Conservation (phyloP, 2,329 filamentous ascomycete species). For the Domatiomyces catenatus region DNA sequence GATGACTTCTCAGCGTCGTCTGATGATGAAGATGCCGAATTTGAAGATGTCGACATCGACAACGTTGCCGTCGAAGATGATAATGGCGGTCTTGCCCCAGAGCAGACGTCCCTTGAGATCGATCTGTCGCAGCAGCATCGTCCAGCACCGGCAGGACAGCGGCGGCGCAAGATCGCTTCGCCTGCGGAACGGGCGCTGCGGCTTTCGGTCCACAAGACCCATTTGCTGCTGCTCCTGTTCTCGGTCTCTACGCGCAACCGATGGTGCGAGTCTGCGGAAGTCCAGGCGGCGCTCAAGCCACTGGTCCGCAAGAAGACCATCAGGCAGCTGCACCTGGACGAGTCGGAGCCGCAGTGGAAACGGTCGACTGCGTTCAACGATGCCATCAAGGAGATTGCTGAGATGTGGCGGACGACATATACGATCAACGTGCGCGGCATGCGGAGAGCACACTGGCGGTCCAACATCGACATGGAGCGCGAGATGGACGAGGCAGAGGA, state of each 20-base stretch:
- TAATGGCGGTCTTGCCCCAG: slow-evolving; percentile 16
- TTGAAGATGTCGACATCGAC: slow-evolving; percentile 98
- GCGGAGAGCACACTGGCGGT: slow-evolving; percentile 58
- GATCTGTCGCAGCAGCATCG: slow-evolving; percentile 18
- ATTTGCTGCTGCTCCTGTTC: slow-evolving; percentile 66
- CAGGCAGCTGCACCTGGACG: slow-evolving; percentile 52
- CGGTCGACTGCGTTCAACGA: slow-evolving; percentile 46
- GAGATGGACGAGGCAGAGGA: slow-evolving; percentile 52
- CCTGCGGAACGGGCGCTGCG: slow-evolving; percentile 45
- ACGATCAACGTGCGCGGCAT: slow-evolving; percentile 56
- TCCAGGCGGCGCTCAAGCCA: slow-evolving; percentile 50
- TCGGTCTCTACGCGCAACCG: slow-evolving; percentile 64
- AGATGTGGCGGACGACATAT: slow-evolving; percentile 34
- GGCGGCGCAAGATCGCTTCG: slow-evolving; percentile 37
- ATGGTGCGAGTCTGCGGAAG: slow-evolving; percentile 68
- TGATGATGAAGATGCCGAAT: slow-evolving; percentile 36
- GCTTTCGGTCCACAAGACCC: slow-evolving; percentile 68
- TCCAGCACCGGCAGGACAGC: slow-evolving; percentile 9
- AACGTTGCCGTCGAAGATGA: slow-evolving; percentile 15
- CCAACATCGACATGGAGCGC: slow-evolving; percentile 45
- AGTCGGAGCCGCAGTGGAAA: slow-evolving; percentile 52
- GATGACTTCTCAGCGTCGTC: slow-evolving; percentile 39
- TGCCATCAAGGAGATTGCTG: slow-evolving; percentile 45
- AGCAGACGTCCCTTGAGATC: slow-evolving; percentile 24
- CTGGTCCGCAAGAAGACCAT: slow-evolving; percentile 52